Percentiles rank a stretch among this genome's conserved stretches.
Evolutionary conservation across 371 early-diverging fungal genomes (phyloP).

Genomic region (Syncephalastrum sp.): DNA sequence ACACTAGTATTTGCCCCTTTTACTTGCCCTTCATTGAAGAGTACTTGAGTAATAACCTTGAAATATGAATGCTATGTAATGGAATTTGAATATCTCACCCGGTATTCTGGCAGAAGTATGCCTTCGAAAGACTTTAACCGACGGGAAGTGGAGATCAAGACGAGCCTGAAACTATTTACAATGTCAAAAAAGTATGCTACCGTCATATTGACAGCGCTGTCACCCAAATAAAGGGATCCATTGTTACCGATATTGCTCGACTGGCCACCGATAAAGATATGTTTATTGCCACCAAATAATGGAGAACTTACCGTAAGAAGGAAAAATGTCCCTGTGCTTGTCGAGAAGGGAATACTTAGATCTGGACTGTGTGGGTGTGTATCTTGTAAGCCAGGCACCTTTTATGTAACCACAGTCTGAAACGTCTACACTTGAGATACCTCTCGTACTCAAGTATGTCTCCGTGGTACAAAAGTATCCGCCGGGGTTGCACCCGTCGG

Average conservation of each 20-base stretch:
- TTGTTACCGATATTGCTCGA: constrained; percentile 44
- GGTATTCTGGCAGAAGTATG: constrained; percentile 20
- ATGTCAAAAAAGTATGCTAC: constrained; percentile 27
- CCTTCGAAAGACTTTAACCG: constrained; percentile 28
- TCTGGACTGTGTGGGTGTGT: constrained; percentile 76
- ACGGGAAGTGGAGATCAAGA: constrained; percentile 34
- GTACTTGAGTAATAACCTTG: no score
- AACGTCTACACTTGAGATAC: constrained; percentile 13
- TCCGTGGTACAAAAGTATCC: constrained; percentile 24
- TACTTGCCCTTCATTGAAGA: no score
- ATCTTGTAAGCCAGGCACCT: constrained; percentile 19
- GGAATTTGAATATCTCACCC: constrained; percentile 22
- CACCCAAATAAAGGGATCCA: constrained; percentile 57
- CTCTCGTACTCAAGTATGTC: constrained; percentile 27
- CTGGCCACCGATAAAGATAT: constrained; percentile 54
- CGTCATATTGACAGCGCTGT: constrained; percentile 28
- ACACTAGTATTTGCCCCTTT: no score
- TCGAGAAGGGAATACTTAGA: constrained; percentile 47
- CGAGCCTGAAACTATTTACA: constrained; percentile 21
- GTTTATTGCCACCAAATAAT: constrained; percentile 78
- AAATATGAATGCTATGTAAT: neutral
- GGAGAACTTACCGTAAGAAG: constrained; percentile 60
- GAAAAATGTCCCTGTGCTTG: constrained; percentile 50
- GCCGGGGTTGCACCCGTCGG: constrained; percentile 28
- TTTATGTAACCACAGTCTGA: no score